These are phyloP conservation scores for Xylariaceae sp. DNA, from an alignment of 2,329 filamentous ascomycete species.

Conservation along the genomic window DNA sequence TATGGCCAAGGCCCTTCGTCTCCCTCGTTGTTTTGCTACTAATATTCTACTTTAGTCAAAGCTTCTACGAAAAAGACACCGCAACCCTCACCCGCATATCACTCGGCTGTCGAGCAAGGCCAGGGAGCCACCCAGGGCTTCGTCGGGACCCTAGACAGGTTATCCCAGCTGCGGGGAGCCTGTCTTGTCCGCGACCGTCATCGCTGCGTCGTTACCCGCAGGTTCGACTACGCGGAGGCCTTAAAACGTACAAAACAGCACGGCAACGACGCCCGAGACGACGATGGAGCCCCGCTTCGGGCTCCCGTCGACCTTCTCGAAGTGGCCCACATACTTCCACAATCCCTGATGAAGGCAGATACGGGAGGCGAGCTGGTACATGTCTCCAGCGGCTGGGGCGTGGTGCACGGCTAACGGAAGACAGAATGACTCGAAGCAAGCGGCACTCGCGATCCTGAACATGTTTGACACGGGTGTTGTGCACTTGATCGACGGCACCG, in stretches of 20 bases:
- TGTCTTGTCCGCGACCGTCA: slow-evolving; percentile 31
- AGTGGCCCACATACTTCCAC: neutral
- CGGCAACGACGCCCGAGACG: slow-evolving; percentile 22
- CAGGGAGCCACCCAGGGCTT: slow-evolving; percentile 18
- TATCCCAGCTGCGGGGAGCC: slow-evolving; percentile 23
- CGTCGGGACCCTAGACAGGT: slow-evolving; percentile 22
- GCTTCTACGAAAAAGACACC: slow-evolving; percentile 25
- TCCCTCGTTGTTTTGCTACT: slow-evolving; percentile 3
- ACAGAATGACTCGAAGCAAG: slow-evolving; percentile 28
- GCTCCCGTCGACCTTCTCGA: neutral
- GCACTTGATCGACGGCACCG: slow-evolving; percentile 36
- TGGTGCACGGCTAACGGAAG: slow-evolving; percentile 6
- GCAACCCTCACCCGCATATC: slow-evolving; percentile 24
- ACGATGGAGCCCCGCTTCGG: slow-evolving; percentile 23
- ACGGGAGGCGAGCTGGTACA: neutral
- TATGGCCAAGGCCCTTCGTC: slow-evolving; percentile 6
- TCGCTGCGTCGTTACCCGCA: slow-evolving; percentile 28
- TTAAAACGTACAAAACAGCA: slow-evolving; percentile 7
- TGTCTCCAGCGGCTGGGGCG: neutral
- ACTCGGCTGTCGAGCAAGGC: slow-evolving; percentile 21
- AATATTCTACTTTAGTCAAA: slow-evolving; percentile 21
- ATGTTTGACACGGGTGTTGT: slow-evolving; percentile 40
- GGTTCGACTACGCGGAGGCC: slow-evolving; percentile 20
- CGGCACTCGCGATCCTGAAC: slow-evolving; percentile 37
- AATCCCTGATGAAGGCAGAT: neutral